phyloP scores from a whole-genome alignment of 2,329 filamentous ascomycete genomes.

The Fusarium fujikuroi region DNA sequence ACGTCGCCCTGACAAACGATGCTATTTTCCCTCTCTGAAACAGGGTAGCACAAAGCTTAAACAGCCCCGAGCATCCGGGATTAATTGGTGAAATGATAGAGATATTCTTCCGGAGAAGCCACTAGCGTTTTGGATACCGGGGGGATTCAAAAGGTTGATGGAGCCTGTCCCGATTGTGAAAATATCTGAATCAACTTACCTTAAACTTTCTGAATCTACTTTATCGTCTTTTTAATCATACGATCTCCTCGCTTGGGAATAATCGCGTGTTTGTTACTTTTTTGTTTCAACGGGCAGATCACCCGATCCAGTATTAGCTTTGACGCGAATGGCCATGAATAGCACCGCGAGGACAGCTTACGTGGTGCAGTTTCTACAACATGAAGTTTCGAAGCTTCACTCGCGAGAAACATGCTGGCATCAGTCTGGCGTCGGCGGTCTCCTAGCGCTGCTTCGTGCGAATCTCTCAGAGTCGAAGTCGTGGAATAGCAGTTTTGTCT shows the following conservation, averaged over 20 bases:
- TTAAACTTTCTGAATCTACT: not conserved
- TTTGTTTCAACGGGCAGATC: not conserved
- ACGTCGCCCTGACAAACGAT: not conserved
- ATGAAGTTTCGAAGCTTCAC: not conserved
- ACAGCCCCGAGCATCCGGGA: not conserved
- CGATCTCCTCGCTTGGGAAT: not conserved
- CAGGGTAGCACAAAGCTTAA: not conserved
- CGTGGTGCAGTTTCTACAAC: constrained; percentile 4
- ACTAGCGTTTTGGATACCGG: not conserved
- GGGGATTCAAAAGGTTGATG: not conserved
- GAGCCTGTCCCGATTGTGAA: not conserved
- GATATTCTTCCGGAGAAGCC: not conserved
- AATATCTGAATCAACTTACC: not conserved
- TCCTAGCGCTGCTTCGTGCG: not conserved
- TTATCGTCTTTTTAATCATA: not conserved
- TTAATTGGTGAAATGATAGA: not conserved
- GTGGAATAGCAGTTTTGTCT: not conserved
- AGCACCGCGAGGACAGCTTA: not conserved
- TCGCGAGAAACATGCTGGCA: constrained; percentile 9
- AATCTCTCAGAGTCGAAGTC: not conserved
- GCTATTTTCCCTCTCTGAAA: constrained; percentile 2
- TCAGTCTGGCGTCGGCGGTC: constrained; percentile 4
- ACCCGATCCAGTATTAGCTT: not conserved
- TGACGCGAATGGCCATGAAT: not conserved
- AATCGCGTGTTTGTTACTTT: not conserved